phyloP scores from a whole-genome alignment of 2,329 filamentous ascomycete species.

The Drechslerella stenobrocha region DNA sequence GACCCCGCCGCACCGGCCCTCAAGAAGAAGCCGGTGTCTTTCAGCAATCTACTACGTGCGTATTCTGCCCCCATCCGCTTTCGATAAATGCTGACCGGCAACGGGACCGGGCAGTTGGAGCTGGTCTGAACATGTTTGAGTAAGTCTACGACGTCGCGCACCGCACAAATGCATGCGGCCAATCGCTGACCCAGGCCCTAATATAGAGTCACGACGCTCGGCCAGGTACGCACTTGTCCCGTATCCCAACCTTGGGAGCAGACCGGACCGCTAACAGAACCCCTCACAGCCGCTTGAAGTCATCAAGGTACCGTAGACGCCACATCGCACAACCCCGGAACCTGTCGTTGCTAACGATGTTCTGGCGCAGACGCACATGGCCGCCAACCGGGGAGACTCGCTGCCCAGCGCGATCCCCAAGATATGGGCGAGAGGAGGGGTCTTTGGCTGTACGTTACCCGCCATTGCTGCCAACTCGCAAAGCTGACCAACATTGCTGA shows the following conservation, averaged over 20 bases:
- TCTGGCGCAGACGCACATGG: constrained; percentile 80
- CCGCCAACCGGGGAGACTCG: constrained; percentile 87
- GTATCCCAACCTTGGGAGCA: not conserved
- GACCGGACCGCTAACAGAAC: constrained; percentile 13
- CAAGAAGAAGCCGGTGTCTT: constrained; percentile 99
- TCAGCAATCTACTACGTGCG: constrained; percentile 88
- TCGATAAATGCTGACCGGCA: constrained; percentile 19
- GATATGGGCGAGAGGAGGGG: constrained; percentile 92
- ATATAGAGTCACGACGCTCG: constrained; percentile 67
- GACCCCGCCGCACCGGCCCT: constrained; percentile 63
- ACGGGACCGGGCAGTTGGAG: constrained; percentile 65
- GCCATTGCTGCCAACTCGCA: not conserved
- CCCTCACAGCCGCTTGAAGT: constrained; percentile 86
- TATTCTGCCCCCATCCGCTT: constrained; percentile 49
- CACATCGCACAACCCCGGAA: not conserved
- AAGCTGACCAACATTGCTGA: constrained; percentile 50
- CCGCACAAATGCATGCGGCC: not conserved
- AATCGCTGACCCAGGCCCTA: too few species aligned
- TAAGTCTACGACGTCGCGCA: constrained; percentile 56
- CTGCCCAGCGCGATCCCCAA: constrained; percentile 78
- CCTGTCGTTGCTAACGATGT: constrained; percentile 6
- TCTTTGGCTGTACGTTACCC: constrained; percentile 79
- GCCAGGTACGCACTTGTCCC: constrained; percentile 61
- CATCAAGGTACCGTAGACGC: constrained; percentile 64
- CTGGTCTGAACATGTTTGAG: constrained; percentile 95